Evolutionary conservation across 495 filamentous ascomycete genomes (phyloP).

Genomic region (Sabuloglossum arenarium): DNA sequence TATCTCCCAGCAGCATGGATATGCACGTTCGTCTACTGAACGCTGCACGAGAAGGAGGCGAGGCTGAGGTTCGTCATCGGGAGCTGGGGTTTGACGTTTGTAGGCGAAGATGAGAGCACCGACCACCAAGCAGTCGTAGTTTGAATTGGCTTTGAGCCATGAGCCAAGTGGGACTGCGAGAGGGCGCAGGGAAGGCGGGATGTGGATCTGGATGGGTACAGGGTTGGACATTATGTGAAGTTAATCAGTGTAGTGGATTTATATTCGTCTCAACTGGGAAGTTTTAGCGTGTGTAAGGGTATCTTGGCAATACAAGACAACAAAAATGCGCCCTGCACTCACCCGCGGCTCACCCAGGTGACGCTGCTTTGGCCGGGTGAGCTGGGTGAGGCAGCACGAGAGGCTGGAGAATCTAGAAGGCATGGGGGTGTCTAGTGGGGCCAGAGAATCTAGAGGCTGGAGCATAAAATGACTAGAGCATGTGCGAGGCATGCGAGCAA

Average conservation of each 20-base stretch:
- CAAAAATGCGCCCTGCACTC: too few relatives aligned
- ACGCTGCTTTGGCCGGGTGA: too few relatives aligned
- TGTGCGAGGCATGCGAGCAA: too few relatives aligned
- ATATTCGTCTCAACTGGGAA: too few relatives aligned
- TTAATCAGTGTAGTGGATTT: not conserved
- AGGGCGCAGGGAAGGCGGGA: not conserved
- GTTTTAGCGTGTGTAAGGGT: too few relatives aligned
- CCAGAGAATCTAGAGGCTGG: too few relatives aligned
- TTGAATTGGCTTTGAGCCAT: not conserved
- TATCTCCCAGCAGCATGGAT: slow-evolving; percentile 32
- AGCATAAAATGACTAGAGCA: too few relatives aligned
- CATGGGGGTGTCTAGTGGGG: too few relatives aligned
- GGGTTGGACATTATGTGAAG: not conserved
- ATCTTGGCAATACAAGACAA: too few relatives aligned
- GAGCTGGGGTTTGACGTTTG: not conserved
- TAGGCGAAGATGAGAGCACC: not conserved
- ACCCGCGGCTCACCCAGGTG: too few relatives aligned
- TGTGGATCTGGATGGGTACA: not conserved
- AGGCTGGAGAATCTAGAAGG: too few relatives aligned
- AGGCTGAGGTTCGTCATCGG: not conserved
- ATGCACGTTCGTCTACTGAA: slow-evolving; percentile 19
- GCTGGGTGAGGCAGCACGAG: too few relatives aligned
- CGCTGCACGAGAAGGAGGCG: slow-evolving; percentile 33
- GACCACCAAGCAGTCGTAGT: not conserved
- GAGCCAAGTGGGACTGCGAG: not conserved